Base-by-base conservation (phyloP, 805 yeast genomes). In the Lachancea thermotolerans region DNA sequence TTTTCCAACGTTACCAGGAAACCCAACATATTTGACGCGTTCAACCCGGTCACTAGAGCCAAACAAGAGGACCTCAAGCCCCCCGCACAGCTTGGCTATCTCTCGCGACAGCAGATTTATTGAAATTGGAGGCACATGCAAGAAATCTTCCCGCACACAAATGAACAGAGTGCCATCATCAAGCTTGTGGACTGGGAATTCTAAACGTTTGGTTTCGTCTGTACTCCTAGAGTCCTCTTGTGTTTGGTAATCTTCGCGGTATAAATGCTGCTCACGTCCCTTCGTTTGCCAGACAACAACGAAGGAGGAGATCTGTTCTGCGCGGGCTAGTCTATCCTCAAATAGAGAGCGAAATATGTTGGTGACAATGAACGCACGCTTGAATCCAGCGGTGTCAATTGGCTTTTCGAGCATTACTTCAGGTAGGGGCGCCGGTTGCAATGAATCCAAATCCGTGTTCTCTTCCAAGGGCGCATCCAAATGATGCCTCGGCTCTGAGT, bases 401-500 rank as follows among this genome's bases (percentile, higher is more conserved):
- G 39, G 33, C 7, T 42, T 27, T 12, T 56, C 50, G 3, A 70
- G 45, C 1, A 47, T 35, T 0, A 69, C 57, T 14, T 46, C 44
- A 6, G 75, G 74, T 21, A 68, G 47, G 7, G 60, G 51, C 8
- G 52, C 47, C 28, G 35, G 21, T 39, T 58, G 60, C 33, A 60
- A 42, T 4, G 63, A 56, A 21, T 53, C 64, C 10, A 49, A 50
- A 42, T 59, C 51, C 14, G 14, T 21, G 3, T 43, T 44, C 1
- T 54, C 44, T 10, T 51, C 46, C n/a, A 50, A 38, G 3, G 64
- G 58, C 2, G 55, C 50, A 45, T 70, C 74, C 35, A 76, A 50
- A 15, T 68, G 60, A 58, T 75, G 80, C 50, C 80, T 71, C 29
- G 79, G 77, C 21, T 67, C 64, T 34, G 64, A 68, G n/a, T 56